Conservation (phyloP, 176 grass and related monocot species). For the Bromus sterilis region DNA sequence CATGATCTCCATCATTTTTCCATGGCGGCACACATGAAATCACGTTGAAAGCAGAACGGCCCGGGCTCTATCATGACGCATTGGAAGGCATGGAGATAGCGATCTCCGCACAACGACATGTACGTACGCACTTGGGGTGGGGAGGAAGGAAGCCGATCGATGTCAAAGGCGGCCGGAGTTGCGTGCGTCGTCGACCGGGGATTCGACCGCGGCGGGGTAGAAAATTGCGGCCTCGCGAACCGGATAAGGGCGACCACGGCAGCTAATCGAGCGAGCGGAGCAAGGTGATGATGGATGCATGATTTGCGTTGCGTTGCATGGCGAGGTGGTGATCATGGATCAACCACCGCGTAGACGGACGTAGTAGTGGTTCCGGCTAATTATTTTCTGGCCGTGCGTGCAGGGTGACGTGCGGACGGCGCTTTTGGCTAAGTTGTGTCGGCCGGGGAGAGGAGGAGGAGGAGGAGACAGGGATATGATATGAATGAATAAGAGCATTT, state of each 20-base stretch:
- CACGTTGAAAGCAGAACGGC: background rate
- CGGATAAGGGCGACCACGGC: background rate
- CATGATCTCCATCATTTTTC: background rate
- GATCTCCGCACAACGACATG: background rate
- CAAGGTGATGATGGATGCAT: background rate
- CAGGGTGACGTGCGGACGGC: background rate
- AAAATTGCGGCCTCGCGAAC: slow-evolving; percentile 13
- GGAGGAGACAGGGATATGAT: background rate
- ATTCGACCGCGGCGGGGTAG: slow-evolving; percentile 9
- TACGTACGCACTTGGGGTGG: background rate
- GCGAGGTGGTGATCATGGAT: background rate
- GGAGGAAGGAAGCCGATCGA: background rate
- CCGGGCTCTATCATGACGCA: slow-evolving; percentile 9
- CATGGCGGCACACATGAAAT: background rate
- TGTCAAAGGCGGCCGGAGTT: background rate
- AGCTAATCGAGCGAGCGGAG: background rate
- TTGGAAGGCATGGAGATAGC: background rate
- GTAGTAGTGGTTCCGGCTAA: background rate
- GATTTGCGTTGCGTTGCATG: background rate
- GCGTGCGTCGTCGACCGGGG: background rate
- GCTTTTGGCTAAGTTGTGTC: slow-evolving; percentile 27
- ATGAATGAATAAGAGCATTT: no score
- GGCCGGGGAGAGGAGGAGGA: slow-evolving; percentile 20
- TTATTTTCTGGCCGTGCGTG: background rate
- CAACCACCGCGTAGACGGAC: slow-evolving; percentile 1